Percentiles rank a stretch among this genome's conserved stretches.
Evolutionary conservation across 352 stramenopile species (phyloP).

Genomic region (Phytopythium helicoides): DNA sequence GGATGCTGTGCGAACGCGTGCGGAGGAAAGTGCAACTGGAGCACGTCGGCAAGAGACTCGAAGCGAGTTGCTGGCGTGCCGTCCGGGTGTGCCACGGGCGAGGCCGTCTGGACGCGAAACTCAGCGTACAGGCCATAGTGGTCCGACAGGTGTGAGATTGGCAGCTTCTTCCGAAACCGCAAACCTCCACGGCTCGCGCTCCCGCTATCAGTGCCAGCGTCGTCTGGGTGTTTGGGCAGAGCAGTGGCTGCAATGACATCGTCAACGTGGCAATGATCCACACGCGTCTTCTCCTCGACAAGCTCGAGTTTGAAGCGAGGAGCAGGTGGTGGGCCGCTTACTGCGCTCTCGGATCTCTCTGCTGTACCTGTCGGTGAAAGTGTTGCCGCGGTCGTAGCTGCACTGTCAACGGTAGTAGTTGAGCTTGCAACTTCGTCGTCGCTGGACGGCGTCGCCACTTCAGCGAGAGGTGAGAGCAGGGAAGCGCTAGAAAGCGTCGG

Average conservation of each 20-base stretch:
- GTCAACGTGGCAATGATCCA: constrained; percentile 57
- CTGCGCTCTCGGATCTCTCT: constrained; percentile 20
- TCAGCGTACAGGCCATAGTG: constrained; percentile 64
- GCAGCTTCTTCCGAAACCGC: constrained; percentile 20
- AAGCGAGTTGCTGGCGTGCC: constrained; percentile 20
- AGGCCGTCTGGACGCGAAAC: constrained; percentile 47
- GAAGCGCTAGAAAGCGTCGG: background rate
- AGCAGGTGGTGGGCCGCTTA: constrained; percentile 8
- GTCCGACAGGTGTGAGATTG: constrained; percentile 80
- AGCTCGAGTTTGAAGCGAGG: constrained; percentile 39
- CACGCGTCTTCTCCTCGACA: constrained; percentile 34
- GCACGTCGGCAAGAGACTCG: constrained; percentile 46
- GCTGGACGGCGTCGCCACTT: constrained; percentile 1
- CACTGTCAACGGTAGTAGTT: constrained; percentile 2
- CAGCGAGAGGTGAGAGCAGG: constrained; percentile 4
- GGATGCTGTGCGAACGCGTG: constrained; percentile 54
- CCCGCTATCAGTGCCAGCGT: constrained; percentile 12
- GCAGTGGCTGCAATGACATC: constrained; percentile 23
- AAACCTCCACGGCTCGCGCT: background rate
- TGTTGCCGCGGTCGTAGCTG: constrained; percentile 9
- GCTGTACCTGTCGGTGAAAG: constrained; percentile 8
- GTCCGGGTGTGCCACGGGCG: constrained; percentile 36
- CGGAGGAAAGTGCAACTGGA: constrained; percentile 69
- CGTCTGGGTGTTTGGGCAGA: constrained; percentile 8
- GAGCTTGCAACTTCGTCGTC: constrained; percentile 5